Percentiles rank a stretch among this genome's conserved stretches.
Conservation (phyloP, 306 rosid species). For the Castanea crenata region DNA sequence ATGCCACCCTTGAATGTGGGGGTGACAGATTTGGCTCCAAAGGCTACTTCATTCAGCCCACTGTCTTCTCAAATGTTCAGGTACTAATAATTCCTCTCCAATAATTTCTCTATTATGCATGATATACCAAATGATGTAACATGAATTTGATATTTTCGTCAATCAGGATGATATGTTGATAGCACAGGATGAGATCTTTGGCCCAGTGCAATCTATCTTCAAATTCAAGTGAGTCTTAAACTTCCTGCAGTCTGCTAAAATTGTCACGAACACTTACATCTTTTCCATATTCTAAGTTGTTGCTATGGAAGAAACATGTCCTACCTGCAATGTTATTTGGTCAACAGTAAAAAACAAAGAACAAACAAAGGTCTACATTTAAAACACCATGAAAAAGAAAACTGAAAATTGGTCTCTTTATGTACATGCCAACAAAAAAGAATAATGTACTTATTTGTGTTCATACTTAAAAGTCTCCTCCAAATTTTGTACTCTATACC, state of each 20-base stretch:
- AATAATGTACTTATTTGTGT: background rate
- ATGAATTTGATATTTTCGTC: slow-evolving; percentile 16
- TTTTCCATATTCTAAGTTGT: background rate
- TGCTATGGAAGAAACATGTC: background rate
- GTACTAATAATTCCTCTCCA: slow-evolving; percentile 29
- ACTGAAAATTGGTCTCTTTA: background rate
- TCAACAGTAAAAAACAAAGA: background rate
- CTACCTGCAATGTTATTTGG: background rate
- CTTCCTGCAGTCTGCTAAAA: background rate
- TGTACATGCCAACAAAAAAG: background rate
- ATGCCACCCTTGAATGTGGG: slow-evolving; percentile 88
- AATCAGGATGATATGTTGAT: slow-evolving; percentile 84
- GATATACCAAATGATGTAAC: slow-evolving; percentile 4
- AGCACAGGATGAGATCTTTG: slow-evolving; percentile 92
- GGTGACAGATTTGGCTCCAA: slow-evolving; percentile 75
- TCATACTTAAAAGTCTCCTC: background rate
- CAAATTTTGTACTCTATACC: background rate
- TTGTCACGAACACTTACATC: background rate
- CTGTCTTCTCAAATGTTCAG: slow-evolving; percentile 94
- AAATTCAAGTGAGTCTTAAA: slow-evolving; percentile 75
- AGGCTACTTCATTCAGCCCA: slow-evolving; percentile 87
- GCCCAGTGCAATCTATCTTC: slow-evolving; percentile 88
- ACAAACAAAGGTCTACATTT: background rate
- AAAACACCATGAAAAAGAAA: background rate
- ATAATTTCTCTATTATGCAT: background rate